Conservation (phyloP, 73 alveolate species). For the Halteria grandinella region DNA sequence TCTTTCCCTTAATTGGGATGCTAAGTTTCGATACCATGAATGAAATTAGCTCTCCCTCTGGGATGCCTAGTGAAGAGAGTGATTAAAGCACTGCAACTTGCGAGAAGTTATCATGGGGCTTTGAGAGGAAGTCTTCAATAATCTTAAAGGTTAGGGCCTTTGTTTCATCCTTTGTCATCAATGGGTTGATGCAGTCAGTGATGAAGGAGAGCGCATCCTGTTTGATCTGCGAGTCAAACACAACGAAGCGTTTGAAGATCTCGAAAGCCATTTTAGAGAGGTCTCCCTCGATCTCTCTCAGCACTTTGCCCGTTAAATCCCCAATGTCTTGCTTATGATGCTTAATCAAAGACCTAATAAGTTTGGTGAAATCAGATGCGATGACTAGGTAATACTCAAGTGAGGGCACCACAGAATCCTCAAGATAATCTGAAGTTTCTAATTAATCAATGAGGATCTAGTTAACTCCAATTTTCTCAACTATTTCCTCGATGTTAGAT, state of each 20-base stretch:
- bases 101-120: conserved; percentile 33
- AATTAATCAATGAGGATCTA: not conserved
- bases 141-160: conserved; percentile 11
- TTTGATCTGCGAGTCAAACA: conserved; percentile 41
- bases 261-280: conserved; percentile 1
- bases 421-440: no score
- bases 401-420: not conserved
- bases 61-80: conserved; percentile 18
- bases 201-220: conserved; percentile 13
- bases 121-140: conserved; percentile 25
- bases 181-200: conserved; percentile 12
- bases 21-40: conserved; percentile 16
- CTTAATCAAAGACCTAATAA: conserved; percentile 13
- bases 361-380: conserved; percentile 37
- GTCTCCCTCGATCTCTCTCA: not conserved
- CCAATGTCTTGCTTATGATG: no score
- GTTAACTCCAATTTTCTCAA: not conserved
- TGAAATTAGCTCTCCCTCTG: conserved; percentile 50
- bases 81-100: conserved; percentile 22
- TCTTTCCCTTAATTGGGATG: not conserved
- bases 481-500: conserved; percentile 6
- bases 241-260: conserved; percentile 36
- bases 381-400: conserved; percentile 30
- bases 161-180: conserved; percentile 10
- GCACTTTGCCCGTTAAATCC: not conserved